phyloP scores from a whole-genome alignment of 371 early-diverging fungal genomes.

The Syncephalastrum monosporum region DNA sequence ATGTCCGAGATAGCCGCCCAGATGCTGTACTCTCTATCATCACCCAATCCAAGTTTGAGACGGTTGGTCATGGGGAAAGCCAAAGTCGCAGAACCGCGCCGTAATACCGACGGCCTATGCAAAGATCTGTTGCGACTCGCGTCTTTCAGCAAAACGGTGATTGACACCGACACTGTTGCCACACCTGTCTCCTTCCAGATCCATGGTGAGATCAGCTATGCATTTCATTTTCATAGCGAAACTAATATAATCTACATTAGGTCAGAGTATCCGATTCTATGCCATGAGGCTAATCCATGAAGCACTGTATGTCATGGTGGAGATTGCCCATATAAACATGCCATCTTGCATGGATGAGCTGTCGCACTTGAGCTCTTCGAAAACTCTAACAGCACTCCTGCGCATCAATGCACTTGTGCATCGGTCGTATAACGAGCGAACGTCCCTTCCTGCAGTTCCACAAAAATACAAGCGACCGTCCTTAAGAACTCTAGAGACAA shows the following conservation, averaged over 20 bases:
- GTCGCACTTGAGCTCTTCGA: no score
- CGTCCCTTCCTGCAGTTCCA: neutral
- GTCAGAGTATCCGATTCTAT: no score
- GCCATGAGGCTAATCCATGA: no score
- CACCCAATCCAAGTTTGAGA: neutral
- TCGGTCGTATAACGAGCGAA: neutral
- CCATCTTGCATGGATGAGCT: no score
- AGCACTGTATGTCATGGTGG: no score
- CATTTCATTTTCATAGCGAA: neutral
- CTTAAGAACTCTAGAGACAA: no score
- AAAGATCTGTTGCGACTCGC: conserved; percentile 4
- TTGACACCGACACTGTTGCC: no score
- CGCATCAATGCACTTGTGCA: neutral
- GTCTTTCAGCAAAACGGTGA: no score
- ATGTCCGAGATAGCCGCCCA: conserved; percentile 3
- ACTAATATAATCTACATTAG: no score
- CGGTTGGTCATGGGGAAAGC: conserved; percentile 12
- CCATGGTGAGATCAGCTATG: neutral
- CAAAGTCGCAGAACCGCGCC: conserved; percentile 7
- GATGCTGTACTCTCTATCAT: conserved; percentile 2
- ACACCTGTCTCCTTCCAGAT: no score
- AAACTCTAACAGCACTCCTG: no score
- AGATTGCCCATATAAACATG: no score
- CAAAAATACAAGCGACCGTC: neutral
- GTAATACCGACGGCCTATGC: conserved; percentile 6